Conservation (phyloP, 108 stramenopile genomes). For the Licmophora abbreviata region DNA sequence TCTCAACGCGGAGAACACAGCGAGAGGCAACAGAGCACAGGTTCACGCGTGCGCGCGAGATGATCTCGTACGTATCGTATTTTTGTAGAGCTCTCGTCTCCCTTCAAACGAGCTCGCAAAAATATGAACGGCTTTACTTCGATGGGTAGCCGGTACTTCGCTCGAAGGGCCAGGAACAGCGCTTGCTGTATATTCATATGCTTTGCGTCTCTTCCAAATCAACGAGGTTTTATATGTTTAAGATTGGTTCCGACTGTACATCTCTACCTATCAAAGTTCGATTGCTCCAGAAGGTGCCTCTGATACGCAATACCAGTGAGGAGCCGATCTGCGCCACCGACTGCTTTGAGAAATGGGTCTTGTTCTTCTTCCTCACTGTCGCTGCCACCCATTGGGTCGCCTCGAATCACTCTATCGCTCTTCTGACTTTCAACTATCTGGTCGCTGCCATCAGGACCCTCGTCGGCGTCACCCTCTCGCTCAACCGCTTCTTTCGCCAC, state of each 20-base stretch:
- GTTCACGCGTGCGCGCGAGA: too few relatives aligned
- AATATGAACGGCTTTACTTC: too few relatives aligned
- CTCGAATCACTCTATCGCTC: conserved; percentile 4
- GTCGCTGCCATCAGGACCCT: conserved; percentile 8
- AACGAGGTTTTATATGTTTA: not conserved
- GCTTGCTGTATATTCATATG: too few relatives aligned
- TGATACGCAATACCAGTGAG: conserved; percentile 78
- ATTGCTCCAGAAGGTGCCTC: conserved; percentile 39
- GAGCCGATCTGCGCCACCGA: conserved; percentile 67
- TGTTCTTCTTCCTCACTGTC: conserved; percentile 42
- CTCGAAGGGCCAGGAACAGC: too few relatives aligned
- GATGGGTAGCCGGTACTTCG: too few relatives aligned
- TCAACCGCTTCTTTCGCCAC: conserved; percentile 12
- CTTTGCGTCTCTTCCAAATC: too few relatives aligned
- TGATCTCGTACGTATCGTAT: too few relatives aligned
- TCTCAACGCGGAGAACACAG: too few relatives aligned
- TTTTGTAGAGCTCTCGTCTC: too few relatives aligned
- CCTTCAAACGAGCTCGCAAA: too few relatives aligned
- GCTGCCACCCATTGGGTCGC: conserved; percentile 6
- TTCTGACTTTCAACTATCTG: conserved; percentile 13
- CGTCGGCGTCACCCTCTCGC: conserved; percentile 7
- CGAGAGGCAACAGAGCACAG: too few relatives aligned
- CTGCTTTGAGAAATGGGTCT: conserved; percentile 75
- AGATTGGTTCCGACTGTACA: not conserved
- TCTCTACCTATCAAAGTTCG: not conserved